Percentiles rank a stretch among this genome's conserved stretches.
Evolutionary conservation across 129 eudicot genomes (phyloP).

Genomic region (Pittosporum tobira): DNA sequence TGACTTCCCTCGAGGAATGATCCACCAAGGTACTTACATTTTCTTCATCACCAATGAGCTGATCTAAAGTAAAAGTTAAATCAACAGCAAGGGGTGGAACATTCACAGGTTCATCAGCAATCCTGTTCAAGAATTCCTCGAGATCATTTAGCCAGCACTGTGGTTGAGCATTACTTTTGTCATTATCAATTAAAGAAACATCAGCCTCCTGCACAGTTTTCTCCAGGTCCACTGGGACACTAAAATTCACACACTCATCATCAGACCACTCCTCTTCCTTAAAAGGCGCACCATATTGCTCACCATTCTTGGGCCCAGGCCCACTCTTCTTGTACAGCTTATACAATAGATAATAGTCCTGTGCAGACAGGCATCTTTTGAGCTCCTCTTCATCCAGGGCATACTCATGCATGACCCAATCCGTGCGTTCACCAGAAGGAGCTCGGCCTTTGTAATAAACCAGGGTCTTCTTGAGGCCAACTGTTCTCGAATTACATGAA

Average conservation of each 20-base stretch:
- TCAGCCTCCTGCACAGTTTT: slow-evolving; percentile 14
- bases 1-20: slow-evolving; percentile 14
- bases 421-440: slow-evolving; percentile 67
- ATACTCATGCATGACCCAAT: slow-evolving; percentile 95
- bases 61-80: slow-evolving; percentile 9
- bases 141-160: slow-evolving; percentile 23
- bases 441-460: slow-evolving; percentile 77
- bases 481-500: slow-evolving; percentile 42
- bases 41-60: slow-evolving; percentile 26
- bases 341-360: slow-evolving; percentile 47
- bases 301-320: slow-evolving; percentile 82
- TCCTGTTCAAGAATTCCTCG: slow-evolving; percentile 35
- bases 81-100: slow-evolving; percentile 22
- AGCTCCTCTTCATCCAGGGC: slow-evolving; percentile 69
- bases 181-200: slow-evolving; percentile 16
- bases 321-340: slow-evolving; percentile 79
- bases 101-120: slow-evolving; percentile 31
- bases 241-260: slow-evolving; percentile 21
- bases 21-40: slow-evolving; percentile 18
- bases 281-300: slow-evolving; percentile 87
- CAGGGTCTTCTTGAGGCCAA: slow-evolving; percentile 72
- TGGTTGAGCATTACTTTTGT: slow-evolving; percentile 1
- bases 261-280: slow-evolving; percentile 81
- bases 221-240: slow-evolving; percentile 15
- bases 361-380: slow-evolving; percentile 43